A percentile compares a stretch with the other conserved stretches of the same genome.
Evolutionary conservation across 176 grass and related monocot genomes (phyloP).

Genomic region (Ensete glaucum): DNA sequence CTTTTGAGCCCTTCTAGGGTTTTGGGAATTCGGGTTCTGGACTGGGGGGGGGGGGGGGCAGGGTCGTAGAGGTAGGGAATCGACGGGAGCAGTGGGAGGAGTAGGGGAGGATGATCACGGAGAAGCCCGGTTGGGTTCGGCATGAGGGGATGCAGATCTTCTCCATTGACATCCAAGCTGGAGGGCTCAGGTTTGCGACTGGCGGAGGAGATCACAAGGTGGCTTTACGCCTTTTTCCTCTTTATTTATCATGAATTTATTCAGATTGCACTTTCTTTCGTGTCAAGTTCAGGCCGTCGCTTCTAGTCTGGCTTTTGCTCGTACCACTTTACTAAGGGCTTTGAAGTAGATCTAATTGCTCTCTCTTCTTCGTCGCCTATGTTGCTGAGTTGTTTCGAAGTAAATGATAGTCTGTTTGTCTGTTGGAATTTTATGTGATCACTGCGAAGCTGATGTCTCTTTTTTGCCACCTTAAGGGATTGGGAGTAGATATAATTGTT

Average conservation of each 20-base stretch:
- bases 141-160: constrained; percentile 97
- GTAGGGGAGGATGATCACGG: constrained; percentile 53
- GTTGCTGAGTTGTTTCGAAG: no score
- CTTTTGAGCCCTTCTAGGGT: neutral
- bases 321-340: no score
- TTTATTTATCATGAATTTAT: neutral
- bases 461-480: neutral
- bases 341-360: no score
- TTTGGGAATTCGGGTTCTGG: constrained; percentile 2
- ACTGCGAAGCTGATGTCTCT: neutral
- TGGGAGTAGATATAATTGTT: no score
- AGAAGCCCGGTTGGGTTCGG: constrained; percentile 83
- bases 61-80: neutral
- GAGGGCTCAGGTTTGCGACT: constrained; percentile 69
- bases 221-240: neutral
- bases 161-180: constrained; percentile 95
- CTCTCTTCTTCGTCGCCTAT: no score
- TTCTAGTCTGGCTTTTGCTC: no score
- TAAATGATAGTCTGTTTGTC: no score
- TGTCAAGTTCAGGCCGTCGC: no score
- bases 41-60: neutral
- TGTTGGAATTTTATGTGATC: neutral
- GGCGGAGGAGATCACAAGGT: constrained; percentile 98
- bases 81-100: neutral
- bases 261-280: no score